Base-by-base conservation (phyloP, 495 filamentous ascomycete species). In the Penicillium antarcticum region DNA sequence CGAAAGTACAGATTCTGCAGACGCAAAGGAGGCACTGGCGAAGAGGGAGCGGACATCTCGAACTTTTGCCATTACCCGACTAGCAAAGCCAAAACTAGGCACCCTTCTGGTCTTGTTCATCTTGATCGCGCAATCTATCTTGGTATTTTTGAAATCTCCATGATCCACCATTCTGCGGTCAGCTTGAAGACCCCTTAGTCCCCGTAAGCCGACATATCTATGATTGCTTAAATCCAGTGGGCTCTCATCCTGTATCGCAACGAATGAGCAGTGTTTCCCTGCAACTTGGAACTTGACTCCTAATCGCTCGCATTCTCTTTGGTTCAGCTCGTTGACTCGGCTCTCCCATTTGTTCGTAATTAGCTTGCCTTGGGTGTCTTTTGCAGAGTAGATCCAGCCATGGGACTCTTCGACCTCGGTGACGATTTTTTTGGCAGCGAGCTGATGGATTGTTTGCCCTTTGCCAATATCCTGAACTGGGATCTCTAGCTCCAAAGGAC, bases 191-290 rank as follows among this genome's bases (percentile, higher is more conserved):
- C 18, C 16, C 10, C 26, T 32, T 14, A 4, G 26, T 16, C 14
- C 26, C 14, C 12, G 6, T 9, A 23, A n/a, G n/a, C 21, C 5
- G 21, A 3, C 14, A 34, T 13, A 12, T 26, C n/a, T n/a, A n/a
- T n/a, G n/a, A n/a, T n/a, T n/a, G n/a, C n/a, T n/a, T n/a, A n/a
- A n/a, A n/a, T 51, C 48, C 0, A 19, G 13, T n/a, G 0, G 17
- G 19, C 8, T 12, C 17, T 35, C 35, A 7, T 36, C 44, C 7
- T 31, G 3, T 8, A 48, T 19, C 6, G 38, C 45, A 2, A 42
- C 43, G 5, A 52, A 51, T 6, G 47, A 52, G 18, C 53, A 56
- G 29, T 51, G 38, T 18, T 52, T 47, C 5, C 48, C 53, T 31
- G 48, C 38, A 8, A 51, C 17, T 19, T 56, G 47, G 53, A 51